Percentiles rank a stretch among this genome's conserved stretches.
Conservation (phyloP, 1,284 basidiomycete genomes). For the Abortiporus biennis region DNA sequence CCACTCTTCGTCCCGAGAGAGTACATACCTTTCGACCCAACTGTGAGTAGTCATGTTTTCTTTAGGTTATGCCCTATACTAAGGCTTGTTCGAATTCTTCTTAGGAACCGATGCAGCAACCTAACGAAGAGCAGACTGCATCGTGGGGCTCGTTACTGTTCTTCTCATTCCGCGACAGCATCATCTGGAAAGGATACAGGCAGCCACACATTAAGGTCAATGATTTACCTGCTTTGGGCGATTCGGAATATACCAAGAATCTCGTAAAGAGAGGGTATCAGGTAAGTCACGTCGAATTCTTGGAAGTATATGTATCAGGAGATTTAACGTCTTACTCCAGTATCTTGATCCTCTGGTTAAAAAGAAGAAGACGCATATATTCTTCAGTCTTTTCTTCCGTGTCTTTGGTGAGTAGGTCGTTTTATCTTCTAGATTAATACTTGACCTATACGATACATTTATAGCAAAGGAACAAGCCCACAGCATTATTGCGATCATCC, state of each 20-base stretch:
- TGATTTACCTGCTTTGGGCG: constrained; percentile 35
- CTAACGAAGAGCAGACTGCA: constrained; percentile 64
- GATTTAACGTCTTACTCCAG: constrained; percentile 12
- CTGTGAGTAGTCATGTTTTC: constrained; percentile 15
- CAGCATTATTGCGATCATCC: constrained; percentile 13
- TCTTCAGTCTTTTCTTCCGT: constrained; percentile 17
- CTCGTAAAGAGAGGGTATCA: constrained; percentile 30
- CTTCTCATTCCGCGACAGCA: constrained; percentile 47
- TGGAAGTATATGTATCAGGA: not conserved
- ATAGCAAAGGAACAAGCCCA: constrained; percentile 17
- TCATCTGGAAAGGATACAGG: constrained; percentile 22
- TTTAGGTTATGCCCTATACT: too few species aligned
- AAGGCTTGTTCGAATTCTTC: not conserved
- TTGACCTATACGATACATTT: not conserved
- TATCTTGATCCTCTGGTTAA: constrained; percentile 20
- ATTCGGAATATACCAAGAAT: constrained; percentile 36
- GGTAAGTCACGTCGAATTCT: constrained; percentile 15
- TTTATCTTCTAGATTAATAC: not conserved
- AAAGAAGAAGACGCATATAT: constrained; percentile 12
- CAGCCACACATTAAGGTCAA: constrained; percentile 20
- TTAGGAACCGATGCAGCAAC: constrained; percentile 35
- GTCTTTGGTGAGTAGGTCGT: constrained; percentile 16
- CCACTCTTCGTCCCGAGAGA: constrained; percentile 38
- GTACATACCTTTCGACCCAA: constrained; percentile 36
- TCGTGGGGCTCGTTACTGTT: constrained; percentile 48